Conservation (phyloP, 1,139 yeast genomes). For the Pichia norvegensis region DNA sequence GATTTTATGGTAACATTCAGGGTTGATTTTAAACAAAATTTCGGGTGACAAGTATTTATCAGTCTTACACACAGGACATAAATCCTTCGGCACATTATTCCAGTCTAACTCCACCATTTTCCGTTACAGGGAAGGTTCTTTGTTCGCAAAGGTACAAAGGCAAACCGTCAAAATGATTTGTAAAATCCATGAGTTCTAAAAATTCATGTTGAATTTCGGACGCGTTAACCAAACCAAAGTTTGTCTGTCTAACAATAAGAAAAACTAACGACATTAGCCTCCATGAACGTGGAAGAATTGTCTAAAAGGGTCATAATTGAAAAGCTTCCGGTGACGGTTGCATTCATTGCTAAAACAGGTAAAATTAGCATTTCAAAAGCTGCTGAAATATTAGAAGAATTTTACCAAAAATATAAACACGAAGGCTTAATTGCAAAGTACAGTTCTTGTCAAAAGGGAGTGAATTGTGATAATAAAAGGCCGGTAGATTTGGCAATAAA, state of each 20-base stretch:
- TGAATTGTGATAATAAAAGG: constrained; percentile 2
- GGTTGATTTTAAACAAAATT: constrained; percentile 84
- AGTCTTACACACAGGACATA: constrained; percentile 97
- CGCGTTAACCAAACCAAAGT: not conserved
- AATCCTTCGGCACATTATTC: constrained; percentile 46
- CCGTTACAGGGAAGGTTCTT: too few relatives aligned
- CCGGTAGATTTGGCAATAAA: constrained; percentile 9
- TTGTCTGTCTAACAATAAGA: not conserved
- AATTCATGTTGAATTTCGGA: not conserved
- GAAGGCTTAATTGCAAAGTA: constrained; percentile 15
- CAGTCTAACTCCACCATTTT: constrained; percentile 28
- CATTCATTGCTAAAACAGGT: constrained; percentile 17
- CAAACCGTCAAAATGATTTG: too few relatives aligned
- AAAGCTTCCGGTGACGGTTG: constrained; percentile 21
- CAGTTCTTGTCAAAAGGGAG: constrained; percentile 18
- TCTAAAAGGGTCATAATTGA: constrained; percentile 13
- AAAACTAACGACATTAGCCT: not conserved
- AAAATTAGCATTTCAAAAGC: constrained; percentile 17
- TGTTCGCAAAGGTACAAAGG: too few relatives aligned
- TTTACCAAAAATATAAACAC: constrained; percentile 13
- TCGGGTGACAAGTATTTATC: constrained; percentile 91
- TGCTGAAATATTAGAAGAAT: constrained; percentile 17
- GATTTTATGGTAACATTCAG: constrained; percentile 96
- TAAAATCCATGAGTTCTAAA: too few relatives aligned
- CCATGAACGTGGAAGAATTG: not conserved